phyloP scores from a whole-genome alignment of 2,329 filamentous ascomycete genomes.

The Botrytis tulipae region DNA sequence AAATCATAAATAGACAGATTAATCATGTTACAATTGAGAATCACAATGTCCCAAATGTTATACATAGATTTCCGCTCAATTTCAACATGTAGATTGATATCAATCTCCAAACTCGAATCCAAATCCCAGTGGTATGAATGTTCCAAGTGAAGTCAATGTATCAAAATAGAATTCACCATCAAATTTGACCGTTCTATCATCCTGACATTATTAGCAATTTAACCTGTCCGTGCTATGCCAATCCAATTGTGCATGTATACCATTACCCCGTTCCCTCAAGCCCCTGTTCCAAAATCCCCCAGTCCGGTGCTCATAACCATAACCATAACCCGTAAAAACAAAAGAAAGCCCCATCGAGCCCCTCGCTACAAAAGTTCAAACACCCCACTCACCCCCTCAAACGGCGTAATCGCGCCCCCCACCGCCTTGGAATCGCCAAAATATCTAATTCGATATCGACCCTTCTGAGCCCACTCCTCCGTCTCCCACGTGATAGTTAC shows the following conservation, averaged over 20 bases:
- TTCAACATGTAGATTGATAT: background rate
- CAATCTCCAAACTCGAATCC: background rate
- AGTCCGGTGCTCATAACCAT: background rate
- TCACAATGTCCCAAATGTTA: background rate
- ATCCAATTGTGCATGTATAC: background rate
- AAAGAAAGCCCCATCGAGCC: background rate
- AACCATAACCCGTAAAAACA: background rate
- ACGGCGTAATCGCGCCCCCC: constrained; percentile 60
- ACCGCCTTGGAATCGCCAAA: constrained; percentile 75
- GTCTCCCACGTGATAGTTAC: constrained; percentile 81
- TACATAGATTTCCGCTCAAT: background rate
- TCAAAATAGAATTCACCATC: background rate
- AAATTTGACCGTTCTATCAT: background rate
- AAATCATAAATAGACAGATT: constrained; percentile 23
- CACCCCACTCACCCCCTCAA: constrained; percentile 64
- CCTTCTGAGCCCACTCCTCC: constrained; percentile 55
- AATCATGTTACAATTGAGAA: background rate
- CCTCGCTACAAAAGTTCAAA: constrained; percentile 41
- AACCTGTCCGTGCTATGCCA: background rate
- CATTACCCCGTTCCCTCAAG: background rate
- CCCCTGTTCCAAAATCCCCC: background rate
- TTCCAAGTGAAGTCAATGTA: background rate
- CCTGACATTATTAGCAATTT: background rate
- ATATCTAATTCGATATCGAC: constrained; percentile 77
- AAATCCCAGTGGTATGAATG: background rate